Percentiles rank a stretch among this genome's conserved stretches.
Evolutionary conservation across 2,329 filamentous ascomycete genomes (phyloP).

Genomic region (Dothideomycetidae sp.): DNA sequence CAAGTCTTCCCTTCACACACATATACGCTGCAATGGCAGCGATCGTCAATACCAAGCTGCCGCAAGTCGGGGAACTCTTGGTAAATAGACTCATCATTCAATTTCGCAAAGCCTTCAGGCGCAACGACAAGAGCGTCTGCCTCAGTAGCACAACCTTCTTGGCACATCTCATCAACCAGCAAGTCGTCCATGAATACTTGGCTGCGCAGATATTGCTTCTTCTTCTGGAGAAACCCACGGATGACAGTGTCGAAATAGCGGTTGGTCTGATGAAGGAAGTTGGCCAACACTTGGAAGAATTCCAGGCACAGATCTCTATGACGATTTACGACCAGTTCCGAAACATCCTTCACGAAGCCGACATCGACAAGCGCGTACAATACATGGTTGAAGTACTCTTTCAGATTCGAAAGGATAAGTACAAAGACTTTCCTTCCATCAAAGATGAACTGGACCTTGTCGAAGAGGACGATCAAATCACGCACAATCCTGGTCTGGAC

Average conservation of each 20-base stretch:
- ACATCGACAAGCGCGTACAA: conserved; percentile 95
- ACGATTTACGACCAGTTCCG: conserved; percentile 93
- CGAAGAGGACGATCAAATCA: conserved; percentile 96
- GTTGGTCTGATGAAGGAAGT: conserved; percentile 87
- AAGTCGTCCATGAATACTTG: conserved; percentile 87
- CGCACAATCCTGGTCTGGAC: conserved; percentile 69
- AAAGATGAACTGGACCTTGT: conserved; percentile 89
- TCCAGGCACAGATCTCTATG: conserved; percentile 76
- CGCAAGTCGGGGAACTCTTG: conserved; percentile 82
- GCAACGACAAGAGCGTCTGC: conserved; percentile 95
- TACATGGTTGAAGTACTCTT: conserved; percentile 99
- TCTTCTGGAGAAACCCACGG: conserved; percentile 87
- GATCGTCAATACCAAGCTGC: conserved; percentile 94
- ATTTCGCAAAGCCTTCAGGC: conserved; percentile 87
- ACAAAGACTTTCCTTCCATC: conserved; percentile 84
- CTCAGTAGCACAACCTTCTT: conserved; percentile 87
- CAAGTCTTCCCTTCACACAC: conserved; percentile 86
- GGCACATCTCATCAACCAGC: conserved; percentile 88
- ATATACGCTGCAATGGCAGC: conserved; percentile 94
- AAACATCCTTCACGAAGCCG: conserved; percentile 87
- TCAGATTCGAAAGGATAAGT: conserved; percentile 88
- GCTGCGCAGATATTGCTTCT: conserved; percentile 84
- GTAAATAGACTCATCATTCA: conserved; percentile 75
- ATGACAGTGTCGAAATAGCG: conserved; percentile 95
- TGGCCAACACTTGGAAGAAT: conserved; percentile 86